A percentile compares a stretch with the other conserved stretches of the same genome.
Conservation (phyloP, 2,329 filamentous ascomycete species). For the Ascochyta lentis region DNA sequence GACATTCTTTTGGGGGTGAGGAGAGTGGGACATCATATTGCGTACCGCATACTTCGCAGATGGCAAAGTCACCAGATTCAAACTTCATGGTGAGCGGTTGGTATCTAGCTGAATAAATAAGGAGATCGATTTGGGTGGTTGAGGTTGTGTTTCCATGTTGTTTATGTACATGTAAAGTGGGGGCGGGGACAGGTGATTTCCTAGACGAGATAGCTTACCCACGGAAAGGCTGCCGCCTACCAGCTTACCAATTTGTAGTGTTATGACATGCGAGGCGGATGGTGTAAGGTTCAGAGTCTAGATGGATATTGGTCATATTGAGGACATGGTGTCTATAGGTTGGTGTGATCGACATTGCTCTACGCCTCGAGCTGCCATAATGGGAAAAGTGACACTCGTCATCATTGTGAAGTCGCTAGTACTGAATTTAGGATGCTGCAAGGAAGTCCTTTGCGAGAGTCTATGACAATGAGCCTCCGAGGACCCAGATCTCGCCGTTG, state of each 20-base stretch:
- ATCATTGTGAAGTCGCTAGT: background rate
- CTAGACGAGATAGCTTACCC: constrained; percentile 17
- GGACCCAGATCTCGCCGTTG: constrained; percentile 89
- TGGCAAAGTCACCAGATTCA: constrained; percentile 54
- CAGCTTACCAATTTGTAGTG: constrained; percentile 14
- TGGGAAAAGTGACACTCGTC: background rate
- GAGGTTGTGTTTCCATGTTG: background rate
- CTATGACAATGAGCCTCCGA: constrained; percentile 62
- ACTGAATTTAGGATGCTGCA: background rate
- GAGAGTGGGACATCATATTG: constrained; percentile 66
- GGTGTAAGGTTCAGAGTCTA: constrained; percentile 9
- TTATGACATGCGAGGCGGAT: background rate
- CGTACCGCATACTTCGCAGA: constrained; percentile 74
- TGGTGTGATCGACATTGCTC: background rate
- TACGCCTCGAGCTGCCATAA: background rate
- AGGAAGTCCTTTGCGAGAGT: background rate
- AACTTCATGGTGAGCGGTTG: constrained; percentile 33
- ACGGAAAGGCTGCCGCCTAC: constrained; percentile 6
- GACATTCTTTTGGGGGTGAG: constrained; percentile 61
- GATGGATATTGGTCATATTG: background rate
- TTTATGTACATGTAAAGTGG: constrained; percentile 17
- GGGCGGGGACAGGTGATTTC: constrained; percentile 13
- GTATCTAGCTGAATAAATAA: background rate
- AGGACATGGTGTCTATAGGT: background rate
- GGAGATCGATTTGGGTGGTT: background rate